Evolutionary conservation across 495 filamentous ascomycete species (phyloP).

Genomic region (Acidomyces sp.): DNA sequence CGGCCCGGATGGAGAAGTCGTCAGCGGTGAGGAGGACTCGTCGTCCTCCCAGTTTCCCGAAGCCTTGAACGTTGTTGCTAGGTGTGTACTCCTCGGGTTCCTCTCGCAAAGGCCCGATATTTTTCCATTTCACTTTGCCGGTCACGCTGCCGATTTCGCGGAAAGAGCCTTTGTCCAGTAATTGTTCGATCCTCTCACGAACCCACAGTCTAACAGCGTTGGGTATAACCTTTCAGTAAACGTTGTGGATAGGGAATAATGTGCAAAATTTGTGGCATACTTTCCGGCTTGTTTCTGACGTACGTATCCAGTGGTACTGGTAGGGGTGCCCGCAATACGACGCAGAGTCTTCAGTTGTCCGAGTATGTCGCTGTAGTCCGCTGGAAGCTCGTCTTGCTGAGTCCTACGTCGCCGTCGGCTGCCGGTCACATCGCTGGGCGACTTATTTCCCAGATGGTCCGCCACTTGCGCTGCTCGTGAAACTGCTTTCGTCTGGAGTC

Average conservation of each 20-base stretch:
- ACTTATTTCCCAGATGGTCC: conserved; percentile 6
- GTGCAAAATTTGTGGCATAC: no score
- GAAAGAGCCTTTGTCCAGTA: conserved; percentile 42
- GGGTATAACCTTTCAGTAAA: no score
- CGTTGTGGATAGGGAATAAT: no score
- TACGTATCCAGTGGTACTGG: conserved; percentile 40
- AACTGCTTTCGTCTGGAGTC: conserved; percentile 12
- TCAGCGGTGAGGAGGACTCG: conserved; percentile 47
- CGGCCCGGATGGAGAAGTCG: conserved; percentile 50
- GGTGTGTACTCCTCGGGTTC: conserved; percentile 30
- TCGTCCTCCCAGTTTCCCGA: conserved; percentile 38
- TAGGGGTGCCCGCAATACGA: conserved; percentile 39
- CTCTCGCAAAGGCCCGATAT: conserved; percentile 35
- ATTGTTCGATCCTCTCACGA: conserved; percentile 42
- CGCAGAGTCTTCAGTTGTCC: conserved; percentile 38
- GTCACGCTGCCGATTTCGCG: conserved; percentile 46
- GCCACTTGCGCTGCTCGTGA: conserved; percentile 17
- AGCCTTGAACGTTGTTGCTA: conserved; percentile 26
- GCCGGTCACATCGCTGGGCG: conserved; percentile 1
- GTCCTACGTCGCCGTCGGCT: conserved; percentile 14
- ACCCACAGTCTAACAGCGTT: no score
- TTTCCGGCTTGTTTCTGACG: conserved; percentile 51
- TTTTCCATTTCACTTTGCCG: conserved; percentile 46
- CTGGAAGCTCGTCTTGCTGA: conserved; percentile 32
- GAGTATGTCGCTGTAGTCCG: conserved; percentile 49